Evolutionary conservation across 768 basidiomycete species (phyloP), one percentile per base, ranked within the genome.

Genomic region (Kwoniella dendrophila): DNA sequence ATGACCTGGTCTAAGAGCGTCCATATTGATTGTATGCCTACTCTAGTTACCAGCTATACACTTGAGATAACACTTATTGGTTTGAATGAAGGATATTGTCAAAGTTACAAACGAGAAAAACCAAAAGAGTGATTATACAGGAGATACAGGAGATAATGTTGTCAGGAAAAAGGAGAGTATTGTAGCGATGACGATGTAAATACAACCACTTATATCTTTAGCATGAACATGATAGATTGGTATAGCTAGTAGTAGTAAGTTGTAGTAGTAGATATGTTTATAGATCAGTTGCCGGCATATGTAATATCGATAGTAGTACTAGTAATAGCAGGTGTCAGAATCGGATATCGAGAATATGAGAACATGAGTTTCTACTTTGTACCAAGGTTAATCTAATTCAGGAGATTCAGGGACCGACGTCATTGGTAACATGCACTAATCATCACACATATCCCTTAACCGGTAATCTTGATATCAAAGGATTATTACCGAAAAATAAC

Each of bases 1-100:
- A 59, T 77, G 74, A 22, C 76, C 73, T 0, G 76, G 76, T 49
- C 72, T 63, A 3, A 79, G 69, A 38, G 71, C 65, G 59, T 72
- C 71, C 77, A 78, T 78, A 38, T 20, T 71, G 61, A 27, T 48
- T 22, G 20, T 22, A 24, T 29, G 18, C n/a, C 36, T 40, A 22
- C 24, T 38, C 34, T 26, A 4, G 12, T 10, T 48, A 48, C 18
- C 24, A 29, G 45, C 52, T 40, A 14, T 27, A 14, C 18, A 20
- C 10, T n/a, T n/a, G n/a, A n/a, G n/a, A n/a, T n/a, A n/a, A n/a
- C n/a, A n/a, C n/a, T n/a, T 22, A 29, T 43, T 14, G n/a, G 22
- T 24, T 5, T 55, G 36, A 55, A 40, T 20, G 53, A 55, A n/a
- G 30, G 34, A 55, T 36, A 27, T 16, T 20, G 30, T n/a, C n/a